These are phyloP conservation scores for Polygonum maritimum DNA, from an alignment of 148 eudicot species.

Conservation along the genomic window DNA sequence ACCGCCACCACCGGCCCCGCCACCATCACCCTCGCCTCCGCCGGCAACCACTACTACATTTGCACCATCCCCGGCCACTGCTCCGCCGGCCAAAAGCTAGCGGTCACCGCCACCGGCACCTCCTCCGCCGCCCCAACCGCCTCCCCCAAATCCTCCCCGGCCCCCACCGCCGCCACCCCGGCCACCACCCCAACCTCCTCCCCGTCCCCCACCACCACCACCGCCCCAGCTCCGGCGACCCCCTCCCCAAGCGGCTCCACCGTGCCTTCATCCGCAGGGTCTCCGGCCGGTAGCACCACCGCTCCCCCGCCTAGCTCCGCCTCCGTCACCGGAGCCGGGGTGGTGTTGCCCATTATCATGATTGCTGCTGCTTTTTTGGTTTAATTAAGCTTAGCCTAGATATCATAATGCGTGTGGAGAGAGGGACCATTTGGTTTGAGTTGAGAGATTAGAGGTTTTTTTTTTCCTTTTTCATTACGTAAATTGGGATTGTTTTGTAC, in stretches of 20 bases:
- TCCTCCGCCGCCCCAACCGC: conserved; percentile 8
- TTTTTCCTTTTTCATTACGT: neutral
- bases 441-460: neutral
- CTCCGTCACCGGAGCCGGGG: conserved; percentile 4
- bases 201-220: neutral
- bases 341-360: neutral
- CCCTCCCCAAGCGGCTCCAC: neutral
- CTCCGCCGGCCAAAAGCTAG: conserved; percentile 31
- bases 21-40: conserved; percentile 16
- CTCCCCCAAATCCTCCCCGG: conserved; percentile 6
- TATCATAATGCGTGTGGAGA: neutral
- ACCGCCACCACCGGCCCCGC: conserved; percentile 27
- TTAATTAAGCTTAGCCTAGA: neutral
- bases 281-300: neutral
- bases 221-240: conserved; percentile 3
- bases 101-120: conserved; percentile 23
- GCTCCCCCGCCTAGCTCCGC: conserved; percentile 6
- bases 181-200: neutral
- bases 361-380: conserved; percentile 8
- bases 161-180: neutral
- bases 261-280: neutral
- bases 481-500: neutral
- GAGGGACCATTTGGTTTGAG: neutral
- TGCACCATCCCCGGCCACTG: conserved; percentile 37
- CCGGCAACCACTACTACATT: conserved; percentile 31